Evolutionary conservation across 2,329 filamentous ascomycete genomes (phyloP).

Genomic region (Intubia oerlemansii): DNA sequence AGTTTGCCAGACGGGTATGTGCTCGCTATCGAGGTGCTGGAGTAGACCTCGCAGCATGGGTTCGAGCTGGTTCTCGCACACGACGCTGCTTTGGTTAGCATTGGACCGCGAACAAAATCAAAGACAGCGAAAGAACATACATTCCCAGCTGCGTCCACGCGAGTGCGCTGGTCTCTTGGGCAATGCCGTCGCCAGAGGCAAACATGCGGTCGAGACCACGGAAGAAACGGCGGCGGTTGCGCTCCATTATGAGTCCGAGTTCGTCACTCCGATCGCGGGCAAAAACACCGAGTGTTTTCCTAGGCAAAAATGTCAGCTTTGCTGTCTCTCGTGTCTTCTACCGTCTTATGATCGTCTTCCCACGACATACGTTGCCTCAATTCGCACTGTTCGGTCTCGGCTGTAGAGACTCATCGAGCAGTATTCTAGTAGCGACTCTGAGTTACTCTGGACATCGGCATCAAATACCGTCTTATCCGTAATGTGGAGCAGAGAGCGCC

Average conservation of each 20-base stretch:
- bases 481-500: too few species aligned
- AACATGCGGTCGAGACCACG: conserved; percentile 4
- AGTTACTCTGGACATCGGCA: too few species aligned
- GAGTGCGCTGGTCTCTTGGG: conserved; percentile 6
- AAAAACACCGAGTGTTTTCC: conserved; percentile 5
- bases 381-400: conserved; percentile 6
- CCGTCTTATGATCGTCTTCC: too few species aligned
- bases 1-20: conserved; percentile 4
- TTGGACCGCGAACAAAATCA: background rate
- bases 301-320: conserved; percentile 2
- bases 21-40: conserved; percentile 3
- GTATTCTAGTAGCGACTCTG: too few species aligned
- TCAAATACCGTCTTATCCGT: too few species aligned
- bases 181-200: conserved; percentile 2
- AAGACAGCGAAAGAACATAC: conserved; percentile 1
- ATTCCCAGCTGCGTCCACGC: conserved; percentile 7
- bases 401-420: too few species aligned
- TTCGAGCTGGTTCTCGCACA: conserved; percentile 6
- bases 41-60: conserved; percentile 7
- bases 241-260: background rate
- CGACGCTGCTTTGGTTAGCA: background rate
- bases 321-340: too few species aligned
- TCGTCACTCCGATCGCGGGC: conserved; percentile 1
- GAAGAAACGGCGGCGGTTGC: conserved; percentile 6
- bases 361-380: conserved; percentile 6